phyloP scores from a whole-genome alignment of 2,329 filamentous ascomycete genomes.

The Aureobasidium pullulans region DNA sequence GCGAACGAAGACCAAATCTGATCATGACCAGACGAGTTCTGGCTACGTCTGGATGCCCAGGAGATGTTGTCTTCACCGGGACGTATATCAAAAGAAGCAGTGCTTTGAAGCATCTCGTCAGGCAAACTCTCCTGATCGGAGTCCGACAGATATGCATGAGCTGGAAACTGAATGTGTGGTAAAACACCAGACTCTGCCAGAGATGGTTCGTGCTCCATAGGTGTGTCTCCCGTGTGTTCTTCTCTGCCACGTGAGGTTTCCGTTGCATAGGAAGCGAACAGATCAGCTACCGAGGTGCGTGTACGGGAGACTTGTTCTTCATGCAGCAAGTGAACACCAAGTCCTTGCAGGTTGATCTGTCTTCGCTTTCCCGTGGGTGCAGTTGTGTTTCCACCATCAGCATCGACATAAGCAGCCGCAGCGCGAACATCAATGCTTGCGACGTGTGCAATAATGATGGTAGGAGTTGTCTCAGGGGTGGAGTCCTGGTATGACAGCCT shows the following conservation, averaged over 20 bases:
- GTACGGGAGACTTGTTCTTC: background rate
- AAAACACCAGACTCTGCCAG: conserved; percentile 4
- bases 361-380: background rate
- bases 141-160: background rate
- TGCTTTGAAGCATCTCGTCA: conserved; percentile 1
- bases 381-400: background rate
- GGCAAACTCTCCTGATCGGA: background rate
- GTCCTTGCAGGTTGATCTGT: background rate
- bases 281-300: background rate
- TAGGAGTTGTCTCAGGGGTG: background rate
- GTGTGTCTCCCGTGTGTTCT: background rate
- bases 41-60: conserved; percentile 27
- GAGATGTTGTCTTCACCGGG: conserved; percentile 31
- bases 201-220: background rate
- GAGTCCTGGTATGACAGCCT: conserved; percentile 28
- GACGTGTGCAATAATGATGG: background rate
- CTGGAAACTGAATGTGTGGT: background rate
- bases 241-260: background rate
- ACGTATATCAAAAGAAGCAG: conserved; percentile 24
- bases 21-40: conserved; percentile 14
- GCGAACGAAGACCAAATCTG: conserved; percentile 11
- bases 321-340: background rate
- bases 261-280: background rate
- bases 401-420: background rate
- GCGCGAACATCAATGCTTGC: background rate